A percentile compares a stretch with the other conserved stretches of the same genome.
These are phyloP conservation scores for Linanthus parryae DNA, from an alignment of 148 eudicot genomes.

Conservation along the genomic window DNA sequence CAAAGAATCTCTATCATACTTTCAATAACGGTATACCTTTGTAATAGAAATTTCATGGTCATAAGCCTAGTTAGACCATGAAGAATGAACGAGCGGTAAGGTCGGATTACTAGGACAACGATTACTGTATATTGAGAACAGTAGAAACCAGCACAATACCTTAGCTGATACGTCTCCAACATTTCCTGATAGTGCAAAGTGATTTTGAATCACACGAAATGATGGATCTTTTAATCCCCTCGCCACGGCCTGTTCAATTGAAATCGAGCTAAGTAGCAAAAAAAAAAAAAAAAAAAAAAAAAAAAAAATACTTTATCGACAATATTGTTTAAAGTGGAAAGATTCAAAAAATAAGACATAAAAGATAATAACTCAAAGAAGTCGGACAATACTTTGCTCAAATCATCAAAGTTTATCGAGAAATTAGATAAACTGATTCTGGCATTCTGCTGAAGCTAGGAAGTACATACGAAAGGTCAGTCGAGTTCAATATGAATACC, in stretches of 20 bases:
- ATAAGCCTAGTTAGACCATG: not conserved
- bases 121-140: constrained; percentile 2
- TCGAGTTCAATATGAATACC: constrained; percentile 31
- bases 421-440: too few relatives aligned
- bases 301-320: too few relatives aligned
- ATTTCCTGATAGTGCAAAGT: constrained; percentile 84
- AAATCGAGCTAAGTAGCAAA: too few relatives aligned
- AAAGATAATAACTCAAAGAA: too few relatives aligned
- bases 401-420: too few relatives aligned
- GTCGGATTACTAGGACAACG: not conserved
- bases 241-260: constrained; percentile 93
- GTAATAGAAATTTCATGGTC: not conserved
- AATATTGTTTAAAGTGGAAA: too few relatives aligned
- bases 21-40: not conserved
- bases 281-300: too few relatives aligned
- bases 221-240: constrained; percentile 98
- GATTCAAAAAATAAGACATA: too few relatives aligned
- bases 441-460: not conserved
- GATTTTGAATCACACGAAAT: constrained; percentile 84
- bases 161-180: constrained; percentile 94
- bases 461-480: not conserved
- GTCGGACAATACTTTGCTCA: too few relatives aligned
- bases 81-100: not conserved
- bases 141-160: constrained; percentile 31
- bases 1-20: not conserved